Evolutionary conservation across 2,329 filamentous ascomycete genomes (phyloP).

Genomic region (Trichoderma gracile): DNA sequence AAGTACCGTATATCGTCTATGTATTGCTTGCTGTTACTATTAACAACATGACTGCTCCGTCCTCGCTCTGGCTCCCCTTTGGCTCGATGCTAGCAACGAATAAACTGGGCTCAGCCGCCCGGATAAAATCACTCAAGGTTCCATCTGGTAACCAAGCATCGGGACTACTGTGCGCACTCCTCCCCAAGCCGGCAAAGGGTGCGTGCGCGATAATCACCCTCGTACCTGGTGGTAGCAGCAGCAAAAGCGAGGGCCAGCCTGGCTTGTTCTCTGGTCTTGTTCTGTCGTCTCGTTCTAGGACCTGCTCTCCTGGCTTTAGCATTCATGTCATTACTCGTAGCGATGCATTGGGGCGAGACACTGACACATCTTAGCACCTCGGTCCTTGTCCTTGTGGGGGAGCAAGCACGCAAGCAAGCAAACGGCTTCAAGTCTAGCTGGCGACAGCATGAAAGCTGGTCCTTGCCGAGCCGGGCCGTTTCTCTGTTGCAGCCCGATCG

Average conservation of each 20-base stretch:
- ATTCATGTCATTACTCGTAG: too few relatives aligned
- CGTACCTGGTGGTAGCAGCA: conserved; percentile 7
- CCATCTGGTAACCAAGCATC: conserved; percentile 19
- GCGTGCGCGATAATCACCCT: conserved; percentile 20
- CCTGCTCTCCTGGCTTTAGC: background rate
- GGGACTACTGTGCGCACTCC: conserved; percentile 22
- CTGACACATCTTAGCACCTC: too few relatives aligned
- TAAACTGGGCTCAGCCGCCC: conserved; percentile 22
- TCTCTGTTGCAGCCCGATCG: conserved; percentile 17
- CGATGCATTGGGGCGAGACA: too few relatives aligned
- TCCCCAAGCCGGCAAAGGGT: conserved; percentile 22
- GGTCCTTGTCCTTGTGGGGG: too few relatives aligned
- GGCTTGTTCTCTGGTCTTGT: too few relatives aligned
- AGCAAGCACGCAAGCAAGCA: too few relatives aligned
- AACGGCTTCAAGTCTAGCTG: too few relatives aligned
- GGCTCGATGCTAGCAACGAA: conserved; percentile 5
- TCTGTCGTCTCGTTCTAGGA: too few relatives aligned
- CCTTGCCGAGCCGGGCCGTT: conserved; percentile 22
- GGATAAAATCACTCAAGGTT: conserved; percentile 25
- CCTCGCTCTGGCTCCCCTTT: background rate
- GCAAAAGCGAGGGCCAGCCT: background rate
- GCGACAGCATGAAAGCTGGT: background rate
- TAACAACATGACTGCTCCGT: background rate
- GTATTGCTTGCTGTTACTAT: background rate
- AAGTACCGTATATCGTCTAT: too few relatives aligned